These are phyloP conservation scores for Dactylonectria macrodidyma DNA, from an alignment of 2,329 filamentous ascomycete species.

Conservation along the genomic window DNA sequence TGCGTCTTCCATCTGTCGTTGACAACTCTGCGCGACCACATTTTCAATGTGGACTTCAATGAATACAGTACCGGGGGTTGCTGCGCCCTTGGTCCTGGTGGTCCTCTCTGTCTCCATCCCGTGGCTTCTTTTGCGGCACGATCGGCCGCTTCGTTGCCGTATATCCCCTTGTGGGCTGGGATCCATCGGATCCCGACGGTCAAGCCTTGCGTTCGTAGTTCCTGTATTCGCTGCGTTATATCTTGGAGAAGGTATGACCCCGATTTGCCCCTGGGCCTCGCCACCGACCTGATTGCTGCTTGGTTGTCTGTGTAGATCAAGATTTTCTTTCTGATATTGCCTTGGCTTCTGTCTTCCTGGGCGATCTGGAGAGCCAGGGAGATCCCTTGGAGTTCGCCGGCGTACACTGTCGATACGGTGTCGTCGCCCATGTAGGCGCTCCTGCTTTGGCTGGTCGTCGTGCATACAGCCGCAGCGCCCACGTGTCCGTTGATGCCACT, in stretches of 20 bases:
- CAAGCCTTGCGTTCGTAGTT: conserved; percentile 3
- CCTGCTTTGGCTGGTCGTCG: too few species aligned
- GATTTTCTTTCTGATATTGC: conserved; percentile 13
- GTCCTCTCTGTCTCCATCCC: background rate
- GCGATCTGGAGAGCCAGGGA: conserved; percentile 21
- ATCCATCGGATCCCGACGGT: conserved; percentile 12
- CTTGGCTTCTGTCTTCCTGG: conserved; percentile 6
- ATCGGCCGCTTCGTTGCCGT: conserved; percentile 20
- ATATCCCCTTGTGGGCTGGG: conserved; percentile 11
- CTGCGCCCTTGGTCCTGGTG: background rate
- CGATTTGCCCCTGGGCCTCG: conserved; percentile 20
- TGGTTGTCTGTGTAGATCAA: conserved; percentile 28
- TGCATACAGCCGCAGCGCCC: too few species aligned
- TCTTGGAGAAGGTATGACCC: conserved; percentile 22
- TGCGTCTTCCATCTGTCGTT: background rate
- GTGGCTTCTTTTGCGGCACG: background rate
- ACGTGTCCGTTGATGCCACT: too few species aligned
- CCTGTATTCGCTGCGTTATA: conserved; percentile 1
- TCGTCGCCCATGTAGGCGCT: too few species aligned
- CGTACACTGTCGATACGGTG: too few species aligned
- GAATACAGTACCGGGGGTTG: background rate
- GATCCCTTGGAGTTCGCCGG: conserved; percentile 26
- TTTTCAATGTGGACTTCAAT: background rate
- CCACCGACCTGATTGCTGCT: conserved; percentile 18
- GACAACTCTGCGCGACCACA: background rate